These are phyloP conservation scores for Seiridium unicorne DNA, from an alignment of 2,329 filamentous ascomycete genomes.

Conservation along the genomic window DNA sequence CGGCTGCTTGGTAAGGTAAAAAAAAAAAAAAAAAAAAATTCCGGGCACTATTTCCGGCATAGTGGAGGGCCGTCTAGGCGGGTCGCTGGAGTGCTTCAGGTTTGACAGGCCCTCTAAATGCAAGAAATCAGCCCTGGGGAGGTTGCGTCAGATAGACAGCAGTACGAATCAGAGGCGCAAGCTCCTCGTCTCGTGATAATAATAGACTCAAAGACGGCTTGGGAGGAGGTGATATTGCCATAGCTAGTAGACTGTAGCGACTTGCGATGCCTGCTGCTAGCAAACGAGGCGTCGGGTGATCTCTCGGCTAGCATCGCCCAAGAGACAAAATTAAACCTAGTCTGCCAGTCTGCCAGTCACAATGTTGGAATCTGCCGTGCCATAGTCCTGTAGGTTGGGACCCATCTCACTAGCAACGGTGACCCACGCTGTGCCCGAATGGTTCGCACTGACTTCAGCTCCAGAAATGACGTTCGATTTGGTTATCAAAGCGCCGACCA, in stretches of 20 bases:
- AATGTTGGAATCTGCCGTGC: too few relatives aligned
- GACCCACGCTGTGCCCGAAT: neutral
- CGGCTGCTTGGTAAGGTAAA: neutral
- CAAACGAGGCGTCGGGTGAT: neutral
- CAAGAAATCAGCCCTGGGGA: neutral
- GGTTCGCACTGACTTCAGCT: neutral
- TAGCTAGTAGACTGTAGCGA: neutral
- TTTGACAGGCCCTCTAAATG: neutral
- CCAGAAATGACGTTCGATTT: constrained; percentile 3
- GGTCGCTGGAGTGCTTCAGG: constrained; percentile 4
- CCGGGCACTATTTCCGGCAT: neutral
- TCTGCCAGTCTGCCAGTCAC: too few relatives aligned
- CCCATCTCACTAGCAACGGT: constrained; percentile 1
- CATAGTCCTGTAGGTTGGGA: neutral
- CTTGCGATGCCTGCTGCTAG: neutral
- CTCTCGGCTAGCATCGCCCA: neutral
- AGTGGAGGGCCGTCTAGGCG: neutral
- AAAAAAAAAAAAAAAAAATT: neutral
- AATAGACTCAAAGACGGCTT: neutral
- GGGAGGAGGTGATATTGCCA: neutral
- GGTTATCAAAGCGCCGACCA: neutral
- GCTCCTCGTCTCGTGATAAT: neutral
- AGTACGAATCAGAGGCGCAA: neutral
- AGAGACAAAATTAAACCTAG: neutral
- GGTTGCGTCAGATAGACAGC: constrained; percentile 2